Conservation (phyloP, 345 rosid species). For the Citrus unshiu region DNA sequence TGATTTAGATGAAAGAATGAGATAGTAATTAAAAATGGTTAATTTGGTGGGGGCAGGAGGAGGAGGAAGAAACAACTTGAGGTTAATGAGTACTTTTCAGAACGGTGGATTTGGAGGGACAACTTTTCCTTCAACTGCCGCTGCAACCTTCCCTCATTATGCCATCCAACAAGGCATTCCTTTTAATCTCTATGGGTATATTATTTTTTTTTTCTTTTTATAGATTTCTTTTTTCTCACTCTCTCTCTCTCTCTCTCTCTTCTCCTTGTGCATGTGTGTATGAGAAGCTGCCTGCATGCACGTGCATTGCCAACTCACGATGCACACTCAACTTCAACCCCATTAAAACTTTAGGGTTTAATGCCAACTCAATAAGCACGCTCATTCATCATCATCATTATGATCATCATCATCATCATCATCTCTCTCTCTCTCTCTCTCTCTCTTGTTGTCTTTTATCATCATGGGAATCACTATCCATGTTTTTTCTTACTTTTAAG, state of each 20-base stretch:
- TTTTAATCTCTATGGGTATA: slow-evolving; percentile 70
- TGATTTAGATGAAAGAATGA: neutral
- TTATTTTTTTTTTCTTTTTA: neutral
- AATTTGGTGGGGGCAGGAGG: slow-evolving; percentile 25
- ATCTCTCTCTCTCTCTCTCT: neutral
- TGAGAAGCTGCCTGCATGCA: slow-evolving; percentile 24
- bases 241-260: slow-evolving; percentile 4
- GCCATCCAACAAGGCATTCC: slow-evolving; percentile 81
- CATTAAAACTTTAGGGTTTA: slow-evolving; percentile 19
- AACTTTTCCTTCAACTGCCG: slow-evolving; percentile 71
- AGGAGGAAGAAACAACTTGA: slow-evolving; percentile 58
- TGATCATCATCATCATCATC: neutral
- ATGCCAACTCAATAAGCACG: slow-evolving; percentile 13
- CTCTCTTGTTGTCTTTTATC: neutral
- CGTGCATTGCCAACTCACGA: slow-evolving; percentile 55
- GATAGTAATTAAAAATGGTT: neutral
- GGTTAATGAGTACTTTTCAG: slow-evolving; percentile 72
- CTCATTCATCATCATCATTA: neutral
- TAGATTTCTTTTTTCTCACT: no score
- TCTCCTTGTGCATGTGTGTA: neutral
- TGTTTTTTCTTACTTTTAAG: neutral
- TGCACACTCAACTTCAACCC: slow-evolving; percentile 14
- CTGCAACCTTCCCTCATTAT: slow-evolving; percentile 84
- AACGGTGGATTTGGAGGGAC: slow-evolving; percentile 58
- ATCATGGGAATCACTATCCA: slow-evolving; percentile 3